Percentiles rank a stretch among this genome's conserved stretches.
These are phyloP conservation scores for Aspergillus amoenus DNA, from an alignment of 2,329 filamentous ascomycete genomes.

Conservation along the genomic window DNA sequence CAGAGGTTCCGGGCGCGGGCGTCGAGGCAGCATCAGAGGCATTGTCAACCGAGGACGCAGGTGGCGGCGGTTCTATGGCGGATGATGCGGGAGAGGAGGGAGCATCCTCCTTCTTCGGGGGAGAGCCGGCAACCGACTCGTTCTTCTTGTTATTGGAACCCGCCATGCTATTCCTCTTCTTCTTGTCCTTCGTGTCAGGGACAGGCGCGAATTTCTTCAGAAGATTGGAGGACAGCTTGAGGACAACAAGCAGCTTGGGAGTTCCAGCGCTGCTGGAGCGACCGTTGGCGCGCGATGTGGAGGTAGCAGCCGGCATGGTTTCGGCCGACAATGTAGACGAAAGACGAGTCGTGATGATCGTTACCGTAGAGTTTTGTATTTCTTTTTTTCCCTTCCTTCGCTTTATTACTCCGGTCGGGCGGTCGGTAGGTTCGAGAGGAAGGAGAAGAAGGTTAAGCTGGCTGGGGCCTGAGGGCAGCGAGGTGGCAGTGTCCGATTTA, in stretches of 20 bases:
- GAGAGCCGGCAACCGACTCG: constrained; percentile 18
- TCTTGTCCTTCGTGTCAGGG: constrained; percentile 22
- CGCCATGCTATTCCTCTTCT: constrained; percentile 15
- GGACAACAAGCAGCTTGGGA: constrained; percentile 35
- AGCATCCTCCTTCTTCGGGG: constrained; percentile 26
- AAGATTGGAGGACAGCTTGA: constrained; percentile 40
- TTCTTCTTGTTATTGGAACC: constrained; percentile 13
- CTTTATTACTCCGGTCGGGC: background rate
- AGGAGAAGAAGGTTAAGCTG: background rate
- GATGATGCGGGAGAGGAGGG: constrained; percentile 39
- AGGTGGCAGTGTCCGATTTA: constrained; percentile 15
- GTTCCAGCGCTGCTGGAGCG: constrained; percentile 33
- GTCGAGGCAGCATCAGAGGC: constrained; percentile 42
- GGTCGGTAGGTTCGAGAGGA: background rate
- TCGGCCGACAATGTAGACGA: background rate
- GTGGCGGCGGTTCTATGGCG: constrained; percentile 32
- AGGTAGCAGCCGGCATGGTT: constrained; percentile 27
- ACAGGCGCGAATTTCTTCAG: constrained; percentile 36
- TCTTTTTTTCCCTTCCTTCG: background rate
- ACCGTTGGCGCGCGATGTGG: constrained; percentile 32
- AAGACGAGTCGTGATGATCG: background rate
- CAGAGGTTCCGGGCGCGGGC: constrained; percentile 40
- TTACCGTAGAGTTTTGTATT: constrained; percentile 1
- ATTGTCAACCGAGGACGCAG: constrained; percentile 42
- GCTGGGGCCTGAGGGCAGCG: background rate